phyloP scores from a whole-genome alignment of 2,329 filamentous ascomycete genomes.

The Hyphodiscus sp. region DNA sequence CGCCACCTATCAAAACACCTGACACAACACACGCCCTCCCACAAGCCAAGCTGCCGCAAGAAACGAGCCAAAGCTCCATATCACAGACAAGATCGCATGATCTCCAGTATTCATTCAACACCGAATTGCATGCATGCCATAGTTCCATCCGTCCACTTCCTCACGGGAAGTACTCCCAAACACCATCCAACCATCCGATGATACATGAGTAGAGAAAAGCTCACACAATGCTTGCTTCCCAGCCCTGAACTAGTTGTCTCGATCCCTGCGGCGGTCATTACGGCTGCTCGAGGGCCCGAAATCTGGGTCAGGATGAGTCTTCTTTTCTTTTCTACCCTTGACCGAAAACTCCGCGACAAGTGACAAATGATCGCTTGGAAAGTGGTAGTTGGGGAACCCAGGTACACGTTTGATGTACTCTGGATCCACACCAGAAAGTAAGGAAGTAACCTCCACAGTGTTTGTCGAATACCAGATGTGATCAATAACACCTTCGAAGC shows the following conservation, averaged over 20 bases:
- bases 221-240: conserved; percentile 8
- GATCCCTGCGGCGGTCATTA: conserved; percentile 9
- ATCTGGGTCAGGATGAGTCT: conserved; percentile 26
- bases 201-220: conserved; percentile 16
- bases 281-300: conserved; percentile 27
- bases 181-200: conserved; percentile 12
- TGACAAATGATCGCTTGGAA: conserved; percentile 67
- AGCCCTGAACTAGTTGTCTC: conserved; percentile 10
- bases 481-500: conserved; percentile 88
- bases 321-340: conserved; percentile 51
- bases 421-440: conserved; percentile 65
- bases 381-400: conserved; percentile 70
- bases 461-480: conserved; percentile 97
- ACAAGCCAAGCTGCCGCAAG: neutral
- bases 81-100: conserved; percentile 1
- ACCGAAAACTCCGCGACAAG: conserved; percentile 63
- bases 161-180: conserved; percentile 16
- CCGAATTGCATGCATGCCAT: conserved; percentile 1
- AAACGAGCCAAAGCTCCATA: neutral
- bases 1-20: conserved; percentile 21
- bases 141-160: neutral
- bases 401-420: conserved; percentile 65
- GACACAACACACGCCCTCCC: neutral
- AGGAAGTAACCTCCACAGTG: conserved; percentile 56
- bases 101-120: neutral